phyloP scores from a whole-genome alignment of 2,329 filamentous ascomycete genomes.

The Mariannaea sp. region DNA sequence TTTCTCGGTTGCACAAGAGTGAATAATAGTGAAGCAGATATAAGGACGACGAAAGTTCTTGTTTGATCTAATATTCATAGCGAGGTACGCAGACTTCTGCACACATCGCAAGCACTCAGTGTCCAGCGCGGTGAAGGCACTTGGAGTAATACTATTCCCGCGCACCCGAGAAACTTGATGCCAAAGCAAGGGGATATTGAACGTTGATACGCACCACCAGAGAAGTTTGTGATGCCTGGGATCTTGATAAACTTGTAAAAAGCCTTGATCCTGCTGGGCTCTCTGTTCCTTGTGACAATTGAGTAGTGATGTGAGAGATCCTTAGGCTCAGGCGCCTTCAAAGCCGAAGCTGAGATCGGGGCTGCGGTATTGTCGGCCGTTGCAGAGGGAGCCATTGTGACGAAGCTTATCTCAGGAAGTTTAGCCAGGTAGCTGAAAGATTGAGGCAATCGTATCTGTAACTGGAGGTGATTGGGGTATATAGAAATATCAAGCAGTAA shows the following conservation, averaged over 20 bases:
- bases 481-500: not conserved
- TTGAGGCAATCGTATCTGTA: not conserved
- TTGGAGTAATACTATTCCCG: not conserved
- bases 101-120: not conserved
- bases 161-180: no score
- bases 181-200: not conserved
- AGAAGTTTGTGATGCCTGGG: constrained; percentile 65
- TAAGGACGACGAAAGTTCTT: not conserved
- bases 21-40: not conserved
- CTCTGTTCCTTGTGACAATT: constrained; percentile 66
- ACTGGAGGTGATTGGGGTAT: no score
- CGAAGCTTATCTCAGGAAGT: not conserved
- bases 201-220: constrained; percentile 57
- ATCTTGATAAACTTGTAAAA: constrained; percentile 85
- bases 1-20: no score
- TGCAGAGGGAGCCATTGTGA: constrained; percentile 31
- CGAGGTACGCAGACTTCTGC: not conserved
- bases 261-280: constrained; percentile 71
- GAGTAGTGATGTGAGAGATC: constrained; percentile 84
- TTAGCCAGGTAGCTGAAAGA: not conserved
- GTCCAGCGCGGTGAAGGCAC: not conserved
- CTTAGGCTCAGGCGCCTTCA: constrained; percentile 52
- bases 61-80: not conserved
- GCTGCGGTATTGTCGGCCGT: constrained; percentile 11
- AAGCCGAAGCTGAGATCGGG: not conserved